These are phyloP conservation scores for Lasiosphaeria ovina DNA, from an alignment of 495 filamentous ascomycete genomes.

Conservation along the genomic window DNA sequence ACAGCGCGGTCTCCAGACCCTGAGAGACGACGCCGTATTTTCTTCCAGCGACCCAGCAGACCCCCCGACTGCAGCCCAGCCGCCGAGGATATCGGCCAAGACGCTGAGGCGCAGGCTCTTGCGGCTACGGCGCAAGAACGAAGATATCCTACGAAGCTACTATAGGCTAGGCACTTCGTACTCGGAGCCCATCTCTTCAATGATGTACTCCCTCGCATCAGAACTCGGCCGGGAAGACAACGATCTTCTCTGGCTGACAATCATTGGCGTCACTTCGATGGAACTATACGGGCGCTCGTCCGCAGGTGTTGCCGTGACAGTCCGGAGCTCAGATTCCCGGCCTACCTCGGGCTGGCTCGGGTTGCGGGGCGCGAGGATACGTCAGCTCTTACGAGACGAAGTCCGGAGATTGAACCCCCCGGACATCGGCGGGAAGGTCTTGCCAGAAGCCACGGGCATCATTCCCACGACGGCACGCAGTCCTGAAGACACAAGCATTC, in stretches of 20 bases:
- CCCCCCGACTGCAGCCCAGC: constrained; percentile 57
- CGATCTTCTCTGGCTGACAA: constrained; percentile 89
- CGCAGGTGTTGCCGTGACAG: constrained; percentile 74
- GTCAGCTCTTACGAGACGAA: constrained; percentile 85
- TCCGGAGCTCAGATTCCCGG: constrained; percentile 53
- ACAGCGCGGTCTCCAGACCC: constrained; percentile 48
- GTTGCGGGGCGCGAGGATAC: constrained; percentile 77
- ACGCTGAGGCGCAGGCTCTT: constrained; percentile 70
- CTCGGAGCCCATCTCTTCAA: constrained; percentile 88
- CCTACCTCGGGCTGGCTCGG: constrained; percentile 69
- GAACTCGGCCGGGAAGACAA: constrained; percentile 96
- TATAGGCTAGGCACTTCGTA: constrained; percentile 86
- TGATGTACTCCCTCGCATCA: constrained; percentile 91
- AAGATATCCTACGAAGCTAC: constrained; percentile 69
- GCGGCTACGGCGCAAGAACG: constrained; percentile 72
- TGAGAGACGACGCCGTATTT: constrained; percentile 41
- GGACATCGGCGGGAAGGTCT: constrained; percentile 51
- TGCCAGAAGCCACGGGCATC: constrained; percentile 62
- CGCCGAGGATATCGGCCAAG: constrained; percentile 62
- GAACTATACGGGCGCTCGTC: constrained; percentile 87
- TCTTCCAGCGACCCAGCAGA: constrained; percentile 37
- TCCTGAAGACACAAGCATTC: constrained; percentile 88
- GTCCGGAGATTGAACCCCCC: constrained; percentile 91
- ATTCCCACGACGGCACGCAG: constrained; percentile 86
- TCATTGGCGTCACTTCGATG: constrained; percentile 86